These are phyloP conservation scores for Hevea brasiliensis DNA, from an alignment of 345 rosid genomes.

Conservation along the genomic window DNA sequence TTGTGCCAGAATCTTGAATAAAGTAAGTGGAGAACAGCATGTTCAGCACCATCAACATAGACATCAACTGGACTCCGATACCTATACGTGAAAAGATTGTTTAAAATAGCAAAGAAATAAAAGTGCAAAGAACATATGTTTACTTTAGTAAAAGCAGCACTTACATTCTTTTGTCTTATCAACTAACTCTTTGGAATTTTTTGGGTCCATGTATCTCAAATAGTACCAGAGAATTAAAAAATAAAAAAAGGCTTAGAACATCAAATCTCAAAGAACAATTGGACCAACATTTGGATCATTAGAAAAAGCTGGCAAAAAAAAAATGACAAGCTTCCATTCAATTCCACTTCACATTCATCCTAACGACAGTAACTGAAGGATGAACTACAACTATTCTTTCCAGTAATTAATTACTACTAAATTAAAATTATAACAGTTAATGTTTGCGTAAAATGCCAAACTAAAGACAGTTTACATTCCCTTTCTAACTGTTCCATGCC, in stretches of 20 bases:
- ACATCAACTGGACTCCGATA: slow-evolving; percentile 96
- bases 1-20: slow-evolving; percentile 98
- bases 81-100: slow-evolving; percentile 39
- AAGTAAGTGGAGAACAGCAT: slow-evolving; percentile 91
- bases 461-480: neutral
- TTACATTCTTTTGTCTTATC: slow-evolving; percentile 80
- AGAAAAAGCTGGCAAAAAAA: neutral
- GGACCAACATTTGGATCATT: neutral
- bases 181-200: slow-evolving; percentile 67
- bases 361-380: neutral
- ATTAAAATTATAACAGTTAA: too few species aligned
- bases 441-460: too few species aligned
- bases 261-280: slow-evolving; percentile 5
- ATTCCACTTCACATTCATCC: neutral
- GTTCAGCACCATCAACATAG: slow-evolving; percentile 97
- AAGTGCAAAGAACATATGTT: neutral
- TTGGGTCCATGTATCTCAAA: slow-evolving; percentile 93
- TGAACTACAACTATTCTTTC: neutral
- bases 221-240: slow-evolving; percentile 99
- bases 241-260: slow-evolving; percentile 16
- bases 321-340: neutral
- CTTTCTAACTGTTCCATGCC: neutral
- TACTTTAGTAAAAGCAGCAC: slow-evolving; percentile 15
- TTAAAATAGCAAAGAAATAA: slow-evolving; percentile 8
- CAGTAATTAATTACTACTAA: neutral